phyloP scores from a whole-genome alignment of 352 stramenopile species.

The Globisporangium yorkense region DNA sequence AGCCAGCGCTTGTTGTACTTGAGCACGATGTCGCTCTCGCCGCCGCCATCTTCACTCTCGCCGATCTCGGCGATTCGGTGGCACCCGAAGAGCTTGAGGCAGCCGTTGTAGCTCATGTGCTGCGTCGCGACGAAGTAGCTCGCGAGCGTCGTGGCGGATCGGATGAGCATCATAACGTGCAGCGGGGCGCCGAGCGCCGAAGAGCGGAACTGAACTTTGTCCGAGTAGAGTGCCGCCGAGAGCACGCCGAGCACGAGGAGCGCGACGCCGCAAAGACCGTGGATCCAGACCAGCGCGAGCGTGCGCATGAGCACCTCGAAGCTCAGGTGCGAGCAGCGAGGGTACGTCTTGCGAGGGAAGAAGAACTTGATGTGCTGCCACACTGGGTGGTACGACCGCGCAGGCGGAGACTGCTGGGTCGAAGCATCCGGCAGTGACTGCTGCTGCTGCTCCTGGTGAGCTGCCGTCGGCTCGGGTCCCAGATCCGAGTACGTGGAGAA shows the following conservation, averaged over 20 bases:
- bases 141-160: slow-evolving; percentile 42
- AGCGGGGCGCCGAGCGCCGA: slow-evolving; percentile 47
- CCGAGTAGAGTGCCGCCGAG: slow-evolving; percentile 32
- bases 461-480: slow-evolving; percentile 7
- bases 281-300: slow-evolving; percentile 62
- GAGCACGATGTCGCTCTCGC: slow-evolving; percentile 48
- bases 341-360: slow-evolving; percentile 65
- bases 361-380: slow-evolving; percentile 61
- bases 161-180: slow-evolving; percentile 56
- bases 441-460: neutral
- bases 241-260: slow-evolving; percentile 48
- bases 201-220: slow-evolving; percentile 43
- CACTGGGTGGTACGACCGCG: slow-evolving; percentile 18
- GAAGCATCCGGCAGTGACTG: neutral
- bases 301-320: slow-evolving; percentile 70
- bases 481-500: slow-evolving; percentile 67
- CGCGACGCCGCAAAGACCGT: slow-evolving; percentile 47
- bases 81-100: slow-evolving; percentile 42
- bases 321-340: slow-evolving; percentile 47
- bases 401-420: neutral
- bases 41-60: slow-evolving; percentile 22
- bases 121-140: slow-evolving; percentile 51
- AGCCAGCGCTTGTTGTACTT: slow-evolving; percentile 65
- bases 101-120: slow-evolving; percentile 56
- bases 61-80: slow-evolving; percentile 27